Percentiles rank a stretch among this genome's conserved stretches.
Evolutionary conservation across 2,329 filamentous ascomycete species (phyloP).

Genomic region (Dactylonectria estremocensis): DNA sequence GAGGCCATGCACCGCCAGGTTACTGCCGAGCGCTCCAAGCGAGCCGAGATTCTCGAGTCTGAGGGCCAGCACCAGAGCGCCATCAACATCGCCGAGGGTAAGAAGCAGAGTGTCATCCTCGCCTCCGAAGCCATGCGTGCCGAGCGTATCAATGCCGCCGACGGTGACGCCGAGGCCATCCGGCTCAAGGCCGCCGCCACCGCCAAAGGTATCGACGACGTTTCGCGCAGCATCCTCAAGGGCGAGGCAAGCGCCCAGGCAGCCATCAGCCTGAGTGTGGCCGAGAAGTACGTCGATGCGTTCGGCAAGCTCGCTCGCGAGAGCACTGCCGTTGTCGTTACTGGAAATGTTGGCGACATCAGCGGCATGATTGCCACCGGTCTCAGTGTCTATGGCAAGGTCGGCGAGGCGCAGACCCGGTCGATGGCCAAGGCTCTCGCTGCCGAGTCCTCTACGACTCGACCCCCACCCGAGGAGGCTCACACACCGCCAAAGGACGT

Average conservation of each 20-base stretch:
- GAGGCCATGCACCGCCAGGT: conserved; percentile 99
- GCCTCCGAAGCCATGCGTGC: conserved; percentile 92
- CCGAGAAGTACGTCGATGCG: conserved; percentile 98
- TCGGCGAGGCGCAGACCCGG: conserved; percentile 84
- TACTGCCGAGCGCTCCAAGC: conserved; percentile 96
- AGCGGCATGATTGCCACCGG: conserved; percentile 97
- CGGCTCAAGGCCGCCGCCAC: conserved; percentile 88
- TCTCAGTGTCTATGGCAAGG: conserved; percentile 95
- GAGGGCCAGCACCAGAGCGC: conserved; percentile 97
- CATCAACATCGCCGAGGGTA: conserved; percentile 98
- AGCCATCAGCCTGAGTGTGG: conserved; percentile 89
- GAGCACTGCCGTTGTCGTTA: conserved; percentile 94
- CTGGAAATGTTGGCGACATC: conserved; percentile 97
- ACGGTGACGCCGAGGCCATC: conserved; percentile 95
- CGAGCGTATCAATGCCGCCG: conserved; percentile 93
- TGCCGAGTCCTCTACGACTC: conserved; percentile 53
- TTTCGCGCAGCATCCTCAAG: conserved; percentile 81
- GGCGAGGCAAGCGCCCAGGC: conserved; percentile 84
- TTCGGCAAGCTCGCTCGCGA: conserved; percentile 95
- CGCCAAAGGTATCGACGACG: conserved; percentile 88
- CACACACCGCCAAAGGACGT: conserved; percentile 45
- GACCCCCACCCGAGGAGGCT: conserved; percentile 36
- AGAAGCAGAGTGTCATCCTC: conserved; percentile 96
- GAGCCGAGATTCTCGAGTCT: conserved; percentile 96
- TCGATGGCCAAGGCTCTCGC: conserved; percentile 71